A percentile compares a stretch with the other conserved stretches of the same genome.
These are phyloP conservation scores for Tylopilus plumbeoviolaceoides DNA, from an alignment of 768 basidiomycete species.

Conservation along the genomic window DNA sequence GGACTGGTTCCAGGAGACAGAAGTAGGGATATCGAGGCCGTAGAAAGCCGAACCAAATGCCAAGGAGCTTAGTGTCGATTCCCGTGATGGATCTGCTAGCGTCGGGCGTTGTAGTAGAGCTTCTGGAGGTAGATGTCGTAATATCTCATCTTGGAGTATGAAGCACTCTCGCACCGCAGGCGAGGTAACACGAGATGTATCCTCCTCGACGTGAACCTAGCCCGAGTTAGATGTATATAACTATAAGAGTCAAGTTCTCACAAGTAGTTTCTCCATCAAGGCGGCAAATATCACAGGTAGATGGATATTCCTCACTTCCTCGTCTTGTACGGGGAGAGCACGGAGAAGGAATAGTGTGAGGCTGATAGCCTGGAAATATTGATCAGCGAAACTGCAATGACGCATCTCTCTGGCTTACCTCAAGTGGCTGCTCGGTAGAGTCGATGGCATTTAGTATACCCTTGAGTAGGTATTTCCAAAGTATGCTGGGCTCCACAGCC, in stretches of 20 bases:
- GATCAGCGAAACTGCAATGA: slow-evolving; percentile 2
- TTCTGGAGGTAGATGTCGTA: slow-evolving; percentile 47
- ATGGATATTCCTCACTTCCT: slow-evolving; percentile 79
- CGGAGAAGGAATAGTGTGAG: slow-evolving; percentile 71
- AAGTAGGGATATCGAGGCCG: slow-evolving; percentile 35
- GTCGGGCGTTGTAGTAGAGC: slow-evolving; percentile 50
- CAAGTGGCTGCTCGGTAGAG: slow-evolving; percentile 38
- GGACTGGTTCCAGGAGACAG: slow-evolving; percentile 23
- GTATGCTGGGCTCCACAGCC: slow-evolving; percentile 81
- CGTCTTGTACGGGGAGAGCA: slow-evolving; percentile 76
- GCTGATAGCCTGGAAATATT: slow-evolving; percentile 48
- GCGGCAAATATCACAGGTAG: slow-evolving; percentile 75
- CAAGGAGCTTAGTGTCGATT: slow-evolving; percentile 39
- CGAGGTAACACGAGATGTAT: slow-evolving; percentile 33
- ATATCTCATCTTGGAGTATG: slow-evolving; percentile 49
- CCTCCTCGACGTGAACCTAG: slow-evolving; percentile 37
- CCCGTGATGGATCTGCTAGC: slow-evolving; percentile 36
- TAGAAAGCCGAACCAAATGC: slow-evolving; percentile 63
- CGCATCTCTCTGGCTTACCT: slow-evolving; percentile 38
- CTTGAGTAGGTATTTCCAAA: slow-evolving; percentile 76
- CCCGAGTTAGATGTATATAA: slow-evolving; percentile 2
- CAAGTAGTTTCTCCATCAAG: slow-evolving; percentile 60
- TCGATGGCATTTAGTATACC: slow-evolving; percentile 53
- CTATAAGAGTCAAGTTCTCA: slow-evolving; percentile 31
- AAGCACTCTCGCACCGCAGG: slow-evolving; percentile 40